Evolutionary conservation across 176 grass and related monocot genomes (phyloP).

Genomic region (Aegilops speltoides): DNA sequence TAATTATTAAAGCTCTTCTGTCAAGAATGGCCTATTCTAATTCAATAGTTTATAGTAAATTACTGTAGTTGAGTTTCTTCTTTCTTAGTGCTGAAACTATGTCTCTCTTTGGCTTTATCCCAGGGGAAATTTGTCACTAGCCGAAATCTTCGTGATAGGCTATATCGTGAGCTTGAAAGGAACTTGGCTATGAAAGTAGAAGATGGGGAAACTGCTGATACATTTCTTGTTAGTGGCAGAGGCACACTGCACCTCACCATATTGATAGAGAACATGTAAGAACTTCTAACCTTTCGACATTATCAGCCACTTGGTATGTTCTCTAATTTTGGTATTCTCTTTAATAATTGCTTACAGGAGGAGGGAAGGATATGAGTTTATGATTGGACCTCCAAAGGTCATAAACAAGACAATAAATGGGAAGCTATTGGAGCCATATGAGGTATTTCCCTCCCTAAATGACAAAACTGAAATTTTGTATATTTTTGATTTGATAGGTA

Average conservation of each 20-base stretch:
- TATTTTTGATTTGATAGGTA: background rate
- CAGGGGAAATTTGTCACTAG: constrained; percentile 97
- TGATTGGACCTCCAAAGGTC: constrained; percentile 98
- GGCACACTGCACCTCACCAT: constrained; percentile 97
- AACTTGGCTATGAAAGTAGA: constrained; percentile 99
- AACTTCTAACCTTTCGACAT: constrained; percentile 9
- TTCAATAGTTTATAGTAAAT: background rate
- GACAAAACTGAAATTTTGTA: background rate
- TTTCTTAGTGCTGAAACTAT: constrained; percentile 26
- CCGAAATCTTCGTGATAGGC: constrained; percentile 85
- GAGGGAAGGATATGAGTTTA: constrained; percentile 99
- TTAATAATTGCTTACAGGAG: constrained; percentile 56
- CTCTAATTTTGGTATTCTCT: constrained; percentile 21
- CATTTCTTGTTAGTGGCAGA: constrained; percentile 96
- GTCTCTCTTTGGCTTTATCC: constrained; percentile 31
- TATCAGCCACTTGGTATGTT: background rate
- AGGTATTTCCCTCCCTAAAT: constrained; percentile 50
- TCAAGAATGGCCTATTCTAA: background rate
- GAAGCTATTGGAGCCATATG: constrained; percentile 81
- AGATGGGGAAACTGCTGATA: constrained; percentile 93
- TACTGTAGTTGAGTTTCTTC: background rate
- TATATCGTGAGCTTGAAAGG: constrained; percentile 86
- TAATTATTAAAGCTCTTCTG: constrained; percentile 4
- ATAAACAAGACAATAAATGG: constrained; percentile 88
- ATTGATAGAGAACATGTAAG: constrained; percentile 98